phyloP scores from a whole-genome alignment of 2,329 filamentous ascomycete genomes.

The Amesomyces nigricolor region DNA sequence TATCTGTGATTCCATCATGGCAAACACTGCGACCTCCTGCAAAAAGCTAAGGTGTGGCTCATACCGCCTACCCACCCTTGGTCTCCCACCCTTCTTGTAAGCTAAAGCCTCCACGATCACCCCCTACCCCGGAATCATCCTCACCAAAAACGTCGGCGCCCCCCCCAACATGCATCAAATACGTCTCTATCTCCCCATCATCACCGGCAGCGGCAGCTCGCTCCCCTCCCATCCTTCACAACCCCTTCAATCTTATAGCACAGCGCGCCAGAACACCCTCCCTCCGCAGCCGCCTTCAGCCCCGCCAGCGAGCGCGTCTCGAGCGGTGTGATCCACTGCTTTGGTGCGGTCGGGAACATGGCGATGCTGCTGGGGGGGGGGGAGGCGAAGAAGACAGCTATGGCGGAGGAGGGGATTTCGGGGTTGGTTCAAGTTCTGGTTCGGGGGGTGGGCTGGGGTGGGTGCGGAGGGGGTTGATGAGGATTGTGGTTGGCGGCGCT shows the following conservation, averaged over 20 bases:
- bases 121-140: too few relatives aligned
- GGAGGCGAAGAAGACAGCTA: slow-evolving; percentile 66
- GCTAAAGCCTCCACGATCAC: too few relatives aligned
- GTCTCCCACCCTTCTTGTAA: too few relatives aligned
- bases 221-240: slow-evolving; percentile 54
- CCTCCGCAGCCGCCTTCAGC: slow-evolving; percentile 54
- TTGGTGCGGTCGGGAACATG: slow-evolving; percentile 39
- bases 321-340: slow-evolving; percentile 63
- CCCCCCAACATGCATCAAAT: slow-evolving; percentile 57
- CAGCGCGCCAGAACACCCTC: slow-evolving; percentile 55
- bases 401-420: slow-evolving; percentile 6
- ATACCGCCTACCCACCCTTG: too few relatives aligned
- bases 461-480: slow-evolving; percentile 3
- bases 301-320: slow-evolving; percentile 53
- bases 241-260: slow-evolving; percentile 61
- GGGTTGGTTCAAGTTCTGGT: not conserved
- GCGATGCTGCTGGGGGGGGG: slow-evolving; percentile 53
- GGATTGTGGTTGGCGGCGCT: not conserved
- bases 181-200: slow-evolving; percentile 66
- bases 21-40: too few relatives aligned
- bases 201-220: slow-evolving; percentile 61
- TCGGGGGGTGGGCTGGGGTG: not conserved
- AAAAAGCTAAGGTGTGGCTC: too few relatives aligned
- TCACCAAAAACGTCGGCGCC: slow-evolving; percentile 36
- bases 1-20: too few relatives aligned